Evolutionary conservation across 1,284 basidiomycete genomes (phyloP).

Genomic region (Sutorius eximius): DNA sequence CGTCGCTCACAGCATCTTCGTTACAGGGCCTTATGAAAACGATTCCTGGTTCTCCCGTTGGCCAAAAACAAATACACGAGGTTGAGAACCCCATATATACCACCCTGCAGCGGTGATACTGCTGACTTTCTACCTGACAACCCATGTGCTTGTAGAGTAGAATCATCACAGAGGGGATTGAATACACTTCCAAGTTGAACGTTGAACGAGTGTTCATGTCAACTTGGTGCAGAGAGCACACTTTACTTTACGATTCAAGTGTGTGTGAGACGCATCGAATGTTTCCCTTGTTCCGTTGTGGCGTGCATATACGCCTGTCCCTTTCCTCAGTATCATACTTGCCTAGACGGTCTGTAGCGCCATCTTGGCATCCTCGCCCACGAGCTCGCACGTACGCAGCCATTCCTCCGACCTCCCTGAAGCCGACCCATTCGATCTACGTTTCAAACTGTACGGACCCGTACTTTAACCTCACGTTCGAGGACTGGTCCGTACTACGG

Average conservation of each 20-base stretch:
- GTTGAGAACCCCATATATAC: slow-evolving; percentile 83
- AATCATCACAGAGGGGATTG: slow-evolving; percentile 7
- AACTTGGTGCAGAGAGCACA: neutral
- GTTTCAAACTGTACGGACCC: slow-evolving; percentile 84
- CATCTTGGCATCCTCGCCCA: neutral
- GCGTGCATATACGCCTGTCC: neutral
- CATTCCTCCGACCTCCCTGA: slow-evolving; percentile 22
- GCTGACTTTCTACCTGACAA: neutral
- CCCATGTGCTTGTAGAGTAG: slow-evolving; percentile 24
- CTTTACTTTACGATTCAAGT: too few relatives aligned
- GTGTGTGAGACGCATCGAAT: slow-evolving; percentile 14
- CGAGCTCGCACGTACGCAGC: slow-evolving; percentile 16
- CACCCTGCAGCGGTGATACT: slow-evolving; percentile 66
- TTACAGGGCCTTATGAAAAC: slow-evolving; percentile 85
- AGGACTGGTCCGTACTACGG: slow-evolving; percentile 75
- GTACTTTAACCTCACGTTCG: slow-evolving; percentile 91
- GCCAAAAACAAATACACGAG: slow-evolving; percentile 88
- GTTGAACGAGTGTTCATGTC: neutral
- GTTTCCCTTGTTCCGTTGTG: slow-evolving; percentile 20
- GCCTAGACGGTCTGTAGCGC: neutral
- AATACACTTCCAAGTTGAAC: neutral
- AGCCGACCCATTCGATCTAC: slow-evolving; percentile 62
- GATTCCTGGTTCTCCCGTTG: slow-evolving; percentile 89
- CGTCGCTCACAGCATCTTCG: neutral
- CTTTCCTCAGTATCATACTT: neutral